Evolutionary conservation across 768 basidiomycete genomes (phyloP).

Genomic region (Hygrocybe punicea): DNA sequence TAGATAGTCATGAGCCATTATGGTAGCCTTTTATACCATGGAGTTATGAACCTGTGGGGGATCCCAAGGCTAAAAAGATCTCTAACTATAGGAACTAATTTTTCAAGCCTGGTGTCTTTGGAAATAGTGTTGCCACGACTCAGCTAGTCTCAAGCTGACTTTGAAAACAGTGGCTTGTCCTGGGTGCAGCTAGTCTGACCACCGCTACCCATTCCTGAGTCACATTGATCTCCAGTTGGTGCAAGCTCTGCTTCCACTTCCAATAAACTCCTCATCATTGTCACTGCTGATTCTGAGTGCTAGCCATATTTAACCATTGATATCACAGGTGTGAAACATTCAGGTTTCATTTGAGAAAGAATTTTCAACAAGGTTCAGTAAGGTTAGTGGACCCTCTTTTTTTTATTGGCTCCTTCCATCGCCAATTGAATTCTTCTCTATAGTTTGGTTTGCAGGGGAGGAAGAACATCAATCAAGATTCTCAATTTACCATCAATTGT

Average conservation of each 20-base stretch:
- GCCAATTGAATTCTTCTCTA: conserved; percentile 6
- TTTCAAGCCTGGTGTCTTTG: no score
- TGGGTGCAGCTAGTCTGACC: no score
- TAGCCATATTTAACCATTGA: conserved; percentile 72
- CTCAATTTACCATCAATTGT: conserved; percentile 75
- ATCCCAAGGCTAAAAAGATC: no score
- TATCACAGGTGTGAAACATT: conserved; percentile 59
- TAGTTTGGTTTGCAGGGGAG: conserved; percentile 77
- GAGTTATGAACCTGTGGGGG: no score
- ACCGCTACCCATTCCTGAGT: conserved; percentile 37
- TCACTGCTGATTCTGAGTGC: conserved; percentile 74
- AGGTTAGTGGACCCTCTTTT: conserved; percentile 44
- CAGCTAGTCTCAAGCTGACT: no score
- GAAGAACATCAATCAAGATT: conserved; percentile 73
- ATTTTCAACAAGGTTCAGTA: conserved; percentile 79
- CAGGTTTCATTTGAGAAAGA: conserved; percentile 71
- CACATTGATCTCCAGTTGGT: conserved; percentile 28
- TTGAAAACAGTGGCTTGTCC: no score
- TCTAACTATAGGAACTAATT: no score
- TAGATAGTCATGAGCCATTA: no score
- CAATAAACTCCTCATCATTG: conserved; percentile 54
- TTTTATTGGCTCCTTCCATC: background rate
- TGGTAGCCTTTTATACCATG: no score
- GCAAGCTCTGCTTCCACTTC: conserved; percentile 28
- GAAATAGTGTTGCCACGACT: no score